Percentiles rank a stretch among this genome's conserved stretches.
phyloP scores from a whole-genome alignment of 306 rosid genomes.

The Arachis hypogaea region DNA sequence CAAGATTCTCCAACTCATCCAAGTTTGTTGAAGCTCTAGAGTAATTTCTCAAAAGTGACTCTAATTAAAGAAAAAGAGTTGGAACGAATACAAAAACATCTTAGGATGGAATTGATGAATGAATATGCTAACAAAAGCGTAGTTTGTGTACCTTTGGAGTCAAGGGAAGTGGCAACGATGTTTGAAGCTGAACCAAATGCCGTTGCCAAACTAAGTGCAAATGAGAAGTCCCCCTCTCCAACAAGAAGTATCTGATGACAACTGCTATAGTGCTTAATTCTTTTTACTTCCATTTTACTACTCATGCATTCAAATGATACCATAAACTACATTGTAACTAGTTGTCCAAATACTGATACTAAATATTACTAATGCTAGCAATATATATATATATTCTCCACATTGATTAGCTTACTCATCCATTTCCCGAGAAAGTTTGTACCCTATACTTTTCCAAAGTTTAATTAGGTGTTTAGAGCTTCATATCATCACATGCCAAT shows the following conservation, averaged over 20 bases:
- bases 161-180: slow-evolving; percentile 52
- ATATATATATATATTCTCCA: too few relatives aligned
- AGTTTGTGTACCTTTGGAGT: slow-evolving; percentile 32
- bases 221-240: slow-evolving; percentile 65
- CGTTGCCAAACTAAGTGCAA: slow-evolving; percentile 47
- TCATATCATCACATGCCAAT: background rate
- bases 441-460: background rate
- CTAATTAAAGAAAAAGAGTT: background rate
- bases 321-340: too few relatives aligned
- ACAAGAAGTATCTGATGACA: slow-evolving; percentile 48
- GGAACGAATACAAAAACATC: background rate
- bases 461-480: background rate
- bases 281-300: slow-evolving; percentile 31
- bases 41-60: background rate
- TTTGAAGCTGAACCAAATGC: slow-evolving; percentile 45
- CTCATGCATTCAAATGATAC: background rate
- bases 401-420: background rate
- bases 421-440: background rate
- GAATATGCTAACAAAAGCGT: background rate
- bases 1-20: slow-evolving; percentile 12
- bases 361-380: too few relatives aligned
- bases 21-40: background rate
- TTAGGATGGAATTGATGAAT: background rate
- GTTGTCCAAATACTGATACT: too few relatives aligned
- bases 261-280: slow-evolving; percentile 41